Base-by-base conservation (phyloP, 257 asterid species). In the Eustoma russellianum region DNA sequence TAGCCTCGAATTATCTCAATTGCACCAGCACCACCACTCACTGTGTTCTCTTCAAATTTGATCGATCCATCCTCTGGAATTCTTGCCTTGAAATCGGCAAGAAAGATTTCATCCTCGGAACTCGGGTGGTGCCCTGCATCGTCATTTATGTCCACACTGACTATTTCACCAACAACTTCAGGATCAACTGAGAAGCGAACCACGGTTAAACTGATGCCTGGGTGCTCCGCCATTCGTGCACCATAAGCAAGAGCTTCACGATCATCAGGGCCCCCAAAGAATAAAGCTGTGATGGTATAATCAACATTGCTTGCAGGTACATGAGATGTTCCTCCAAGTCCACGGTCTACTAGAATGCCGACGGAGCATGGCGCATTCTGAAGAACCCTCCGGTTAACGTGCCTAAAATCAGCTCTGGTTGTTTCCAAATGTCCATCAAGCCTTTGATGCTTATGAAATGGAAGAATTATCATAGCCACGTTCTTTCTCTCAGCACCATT, bases 291-390 rank as follows among this genome's bases (percentile, higher is more conserved):
- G 55, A 75, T 43, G 2, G 67, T 46, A 12, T 68, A 76, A 44
- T 71, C 51, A 0, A 74, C 86, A 8, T 75, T 67, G 59, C 90
- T 81, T 41, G 83, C 79, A 7, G 86, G 57, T 10, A 81, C 72
- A n/a, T 81, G 85, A 0, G 81, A 52, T 3, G 72, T 43, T 13
- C 86, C 86, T 6, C 90, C 90, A 0, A 81, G 79, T 2, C 86
- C 90, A 6, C 86, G 74, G 49, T 80, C 87, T 5, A 80, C 59
- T 14, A 80, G 52, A 0, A 80, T 67, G 5, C 74, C 74, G 5
- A 80, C 81, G 0, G 83, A 77, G 48, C 88, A 74, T 0, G 89
- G 73, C 1, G 80, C 83, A 11, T 70, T 70, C 59, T 70, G 65
- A 5, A 81, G 85, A 28, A 81, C 83, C 59, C 65, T 57, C 4